These are phyloP conservation scores for Aurifilum marmelostoma DNA, from an alignment of 2,329 filamentous ascomycete species.

Conservation along the genomic window DNA sequence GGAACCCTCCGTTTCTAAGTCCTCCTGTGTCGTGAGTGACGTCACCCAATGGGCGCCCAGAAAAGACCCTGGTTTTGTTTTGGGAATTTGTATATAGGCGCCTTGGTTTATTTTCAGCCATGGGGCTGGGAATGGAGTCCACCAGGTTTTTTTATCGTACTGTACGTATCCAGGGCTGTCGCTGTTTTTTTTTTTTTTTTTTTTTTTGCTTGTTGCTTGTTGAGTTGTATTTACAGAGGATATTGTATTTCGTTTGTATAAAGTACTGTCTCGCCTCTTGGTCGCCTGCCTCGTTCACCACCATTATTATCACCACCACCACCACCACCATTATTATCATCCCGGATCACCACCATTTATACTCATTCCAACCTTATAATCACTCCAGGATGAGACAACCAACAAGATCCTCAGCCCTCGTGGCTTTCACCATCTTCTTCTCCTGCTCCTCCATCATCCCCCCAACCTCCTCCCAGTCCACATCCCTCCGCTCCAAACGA, in stretches of 20 bases:
- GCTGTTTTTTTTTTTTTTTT: no score
- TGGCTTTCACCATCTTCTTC: neutral
- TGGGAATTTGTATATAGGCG: neutral
- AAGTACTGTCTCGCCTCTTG: no score
- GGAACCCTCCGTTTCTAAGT: neutral
- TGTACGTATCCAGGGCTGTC: no score
- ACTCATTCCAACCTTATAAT: neutral
- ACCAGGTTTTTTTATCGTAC: neutral
- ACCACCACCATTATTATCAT: neutral
- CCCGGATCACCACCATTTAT: neutral
- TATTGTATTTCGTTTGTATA: neutral
- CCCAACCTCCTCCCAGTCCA: neutral
- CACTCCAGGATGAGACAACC: neutral
- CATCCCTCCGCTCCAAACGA: constrained; percentile 32
- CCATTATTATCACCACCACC: neutral
- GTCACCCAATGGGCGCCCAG: constrained; percentile 8
- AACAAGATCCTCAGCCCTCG: neutral
- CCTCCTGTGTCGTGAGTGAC: constrained; percentile 9
- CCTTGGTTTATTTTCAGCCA: neutral
- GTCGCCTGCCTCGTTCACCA: no score
- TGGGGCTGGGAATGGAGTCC: neutral
- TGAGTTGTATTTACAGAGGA: neutral
- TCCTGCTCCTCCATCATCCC: neutral
- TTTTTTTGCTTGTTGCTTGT: no score
- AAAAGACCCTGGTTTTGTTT: neutral